A percentile compares a stretch with the other conserved stretches of the same genome.
These are phyloP conservation scores for Vanrija humicola DNA, from an alignment of 1,284 basidiomycete species.

Conservation along the genomic window DNA sequence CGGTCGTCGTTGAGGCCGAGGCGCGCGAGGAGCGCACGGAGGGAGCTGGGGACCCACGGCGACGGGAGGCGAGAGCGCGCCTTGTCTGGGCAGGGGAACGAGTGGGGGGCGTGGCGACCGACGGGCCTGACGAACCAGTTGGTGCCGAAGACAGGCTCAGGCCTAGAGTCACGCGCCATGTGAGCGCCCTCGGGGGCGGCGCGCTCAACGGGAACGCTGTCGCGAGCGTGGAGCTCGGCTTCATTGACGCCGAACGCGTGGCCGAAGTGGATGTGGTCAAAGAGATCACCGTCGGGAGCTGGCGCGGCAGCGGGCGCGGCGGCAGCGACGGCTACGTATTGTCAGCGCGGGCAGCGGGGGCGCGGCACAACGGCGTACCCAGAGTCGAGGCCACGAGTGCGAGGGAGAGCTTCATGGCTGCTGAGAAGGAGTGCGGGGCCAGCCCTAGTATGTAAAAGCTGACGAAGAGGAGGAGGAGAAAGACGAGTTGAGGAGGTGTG, in stretches of 20 bases:
- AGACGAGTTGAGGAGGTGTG: neutral
- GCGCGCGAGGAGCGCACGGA: conserved; percentile 1
- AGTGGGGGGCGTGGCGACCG: neutral
- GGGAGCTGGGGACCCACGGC: neutral
- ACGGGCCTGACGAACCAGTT: no score
- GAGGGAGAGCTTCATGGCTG: no score
- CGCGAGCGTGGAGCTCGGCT: neutral
- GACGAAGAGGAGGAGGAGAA: neutral
- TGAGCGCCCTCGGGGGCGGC: neutral
- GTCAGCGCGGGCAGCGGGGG: neutral
- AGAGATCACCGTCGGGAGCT: no score
- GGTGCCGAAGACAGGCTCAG: no score
- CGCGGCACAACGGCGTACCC: neutral
- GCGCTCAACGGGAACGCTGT: neutral
- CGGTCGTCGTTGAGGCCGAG: neutral
- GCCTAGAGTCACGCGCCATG: neutral
- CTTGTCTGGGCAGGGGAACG: conserved; percentile 1
- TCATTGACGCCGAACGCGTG: neutral
- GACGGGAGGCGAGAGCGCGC: neutral
- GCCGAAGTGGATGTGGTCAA: no score
- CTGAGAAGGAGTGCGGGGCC: no score
- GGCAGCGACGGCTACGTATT: no score
- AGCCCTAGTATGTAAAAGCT: neutral
- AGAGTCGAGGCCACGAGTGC: neutral
- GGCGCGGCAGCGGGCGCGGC: no score